Percentiles rank a stretch among this genome's conserved stretches.
Conservation (phyloP, 345 rosid genomes). For the Punica granatum region DNA sequence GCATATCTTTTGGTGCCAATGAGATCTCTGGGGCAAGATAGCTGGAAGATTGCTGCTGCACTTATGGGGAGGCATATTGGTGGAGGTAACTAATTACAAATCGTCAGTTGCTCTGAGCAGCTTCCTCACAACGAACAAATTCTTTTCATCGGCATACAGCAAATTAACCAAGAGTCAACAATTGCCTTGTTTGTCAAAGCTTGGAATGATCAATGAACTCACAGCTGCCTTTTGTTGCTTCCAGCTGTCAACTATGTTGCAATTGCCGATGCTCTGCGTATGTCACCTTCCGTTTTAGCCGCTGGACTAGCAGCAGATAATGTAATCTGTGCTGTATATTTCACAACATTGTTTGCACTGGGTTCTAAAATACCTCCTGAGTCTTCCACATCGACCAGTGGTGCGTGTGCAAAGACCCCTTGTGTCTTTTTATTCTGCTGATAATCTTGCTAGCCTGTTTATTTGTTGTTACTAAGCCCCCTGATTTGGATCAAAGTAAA, state of each 20-base stretch:
- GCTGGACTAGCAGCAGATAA: constrained; percentile 90
- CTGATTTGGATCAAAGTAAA: not conserved
- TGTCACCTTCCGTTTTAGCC: constrained; percentile 65
- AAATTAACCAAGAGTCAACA: no score
- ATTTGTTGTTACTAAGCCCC: not conserved
- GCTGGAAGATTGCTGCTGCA: constrained; percentile 92
- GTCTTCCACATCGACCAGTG: constrained; percentile 32
- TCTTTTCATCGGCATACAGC: not conserved
- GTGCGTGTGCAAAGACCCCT: constrained; percentile 18
- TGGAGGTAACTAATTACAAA: constrained; percentile 19
- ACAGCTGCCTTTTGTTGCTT: constrained; percentile 7
- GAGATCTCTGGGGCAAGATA: constrained; percentile 84
- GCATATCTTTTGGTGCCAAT: constrained; percentile 69
- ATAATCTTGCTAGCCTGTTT: not conserved
- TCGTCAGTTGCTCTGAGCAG: not conserved
- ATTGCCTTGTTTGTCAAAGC: not conserved
- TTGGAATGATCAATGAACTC: not conserved
- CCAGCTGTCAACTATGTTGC: constrained; percentile 86
- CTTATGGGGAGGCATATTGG: constrained; percentile 83
- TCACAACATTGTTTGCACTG: constrained; percentile 68
- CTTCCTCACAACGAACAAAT: not conserved
- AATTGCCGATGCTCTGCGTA: constrained; percentile 57
- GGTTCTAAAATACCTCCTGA: constrained; percentile 71
- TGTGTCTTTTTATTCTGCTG: not conserved
- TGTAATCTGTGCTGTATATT: constrained; percentile 80